A percentile compares a stretch with the other conserved stretches of the same genome.
These are phyloP conservation scores for Plasmodium fragile DNA, from an alignment of 169 alveolate species.

Conservation along the genomic window DNA sequence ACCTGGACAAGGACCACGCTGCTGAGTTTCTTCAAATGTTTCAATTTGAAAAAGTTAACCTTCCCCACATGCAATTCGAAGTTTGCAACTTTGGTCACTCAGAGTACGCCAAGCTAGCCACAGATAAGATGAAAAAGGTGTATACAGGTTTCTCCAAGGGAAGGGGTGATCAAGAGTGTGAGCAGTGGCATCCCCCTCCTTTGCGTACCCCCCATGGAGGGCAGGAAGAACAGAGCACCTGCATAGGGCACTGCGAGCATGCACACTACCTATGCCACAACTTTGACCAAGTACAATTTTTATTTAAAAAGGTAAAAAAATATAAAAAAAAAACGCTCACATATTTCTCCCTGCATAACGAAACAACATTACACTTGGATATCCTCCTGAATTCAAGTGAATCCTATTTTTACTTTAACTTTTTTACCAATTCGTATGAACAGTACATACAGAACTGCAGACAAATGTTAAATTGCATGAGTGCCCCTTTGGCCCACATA, in stretches of 20 bases:
- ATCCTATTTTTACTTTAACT: slow-evolving; percentile 55
- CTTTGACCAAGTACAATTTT: slow-evolving; percentile 14
- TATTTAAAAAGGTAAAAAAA: slow-evolving; percentile 64
- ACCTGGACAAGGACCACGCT: slow-evolving; percentile 2
- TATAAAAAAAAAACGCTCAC: slow-evolving; percentile 55
- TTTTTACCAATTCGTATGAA: slow-evolving; percentile 59
- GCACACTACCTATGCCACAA: slow-evolving; percentile 57
- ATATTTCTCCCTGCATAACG: slow-evolving; percentile 51
- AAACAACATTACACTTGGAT: slow-evolving; percentile 70
- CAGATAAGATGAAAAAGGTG: slow-evolving; percentile 40
- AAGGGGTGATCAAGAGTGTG: slow-evolving; percentile 19
- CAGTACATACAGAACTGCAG: slow-evolving; percentile 31
- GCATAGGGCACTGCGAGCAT: not conserved
- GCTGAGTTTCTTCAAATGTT: slow-evolving; percentile 41
- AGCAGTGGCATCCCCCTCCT: not conserved
- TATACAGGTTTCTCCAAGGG: slow-evolving; percentile 29
- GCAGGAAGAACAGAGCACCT: not conserved
- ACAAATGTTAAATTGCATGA: slow-evolving; percentile 23
- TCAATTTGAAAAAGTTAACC: slow-evolving; percentile 18
- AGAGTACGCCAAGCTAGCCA: slow-evolving; percentile 18
- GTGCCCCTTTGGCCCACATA: slow-evolving; percentile 37
- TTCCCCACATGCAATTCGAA: slow-evolving; percentile 11
- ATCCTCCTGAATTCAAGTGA: slow-evolving; percentile 63
- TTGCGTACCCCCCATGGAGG: not conserved
- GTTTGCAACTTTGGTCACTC: slow-evolving; percentile 5